Evolutionary conservation across 2,329 filamentous ascomycete genomes (phyloP), one percentile per base, ranked within the genome.

Genomic region (Ceratocystis destructans): DNA sequence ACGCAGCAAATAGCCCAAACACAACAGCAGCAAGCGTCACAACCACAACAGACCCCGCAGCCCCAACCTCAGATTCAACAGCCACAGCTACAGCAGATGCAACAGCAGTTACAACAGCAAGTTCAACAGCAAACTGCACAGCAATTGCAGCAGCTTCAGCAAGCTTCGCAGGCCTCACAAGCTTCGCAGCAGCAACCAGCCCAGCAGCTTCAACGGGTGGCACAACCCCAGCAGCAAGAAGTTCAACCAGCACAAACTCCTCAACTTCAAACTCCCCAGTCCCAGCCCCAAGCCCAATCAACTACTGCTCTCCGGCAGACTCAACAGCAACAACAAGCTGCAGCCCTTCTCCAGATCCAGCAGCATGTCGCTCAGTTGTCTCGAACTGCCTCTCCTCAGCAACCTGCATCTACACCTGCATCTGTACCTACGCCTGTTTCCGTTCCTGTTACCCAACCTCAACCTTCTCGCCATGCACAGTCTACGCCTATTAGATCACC

Each of bases 1-100:
- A 75, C 66, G 70, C 69, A 44, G 70, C 71, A 41, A 69, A 70
- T 45, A 62, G 68, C 33, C 66, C 66, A 62, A 22, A 22, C 55
- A 59, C 28, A 59, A 37, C 28, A 22, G 33, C 28, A 33, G 55
- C 28, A 59, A 25, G n/a, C 65, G 68, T 67, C 66, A 3, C 69
- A 69, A 59, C 41, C 62, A 2, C 69, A 69, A 28, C 50, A 44
- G n/a, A 33, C 8, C 12, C 53, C 20, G 8, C 64, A 65, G 25
- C 46, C 64, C 15, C 67, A 70, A 25, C 66, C 67, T 5, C 66
- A 68, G 8, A 50, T 65, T 4, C 68, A 69, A 31, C 68, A 69
- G 7, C 67, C 68, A 17, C 68, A 69, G 20, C 68, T 69, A 15
- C 66, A 68, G 8, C 70, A 69, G 46, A 69, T 67, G 22, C 70